Conservation (phyloP, 73 alveolate species). For the Paramecium pentaurelia region DNA sequence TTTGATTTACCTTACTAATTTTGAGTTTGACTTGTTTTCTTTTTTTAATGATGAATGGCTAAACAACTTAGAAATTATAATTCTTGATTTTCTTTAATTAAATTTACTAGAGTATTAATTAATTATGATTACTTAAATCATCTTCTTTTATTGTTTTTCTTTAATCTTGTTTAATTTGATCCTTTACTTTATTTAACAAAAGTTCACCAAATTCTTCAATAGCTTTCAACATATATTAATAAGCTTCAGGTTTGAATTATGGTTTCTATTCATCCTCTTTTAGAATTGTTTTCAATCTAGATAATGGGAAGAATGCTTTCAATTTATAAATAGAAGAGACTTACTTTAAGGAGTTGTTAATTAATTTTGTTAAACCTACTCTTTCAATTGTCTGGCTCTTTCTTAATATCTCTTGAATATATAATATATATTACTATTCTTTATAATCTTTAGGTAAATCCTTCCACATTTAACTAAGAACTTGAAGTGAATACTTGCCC, state of each 20-base stretch:
- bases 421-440: background rate
- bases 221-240: background rate
- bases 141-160: background rate
- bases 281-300: background rate
- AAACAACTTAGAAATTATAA: background rate
- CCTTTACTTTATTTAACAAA: background rate
- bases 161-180: background rate
- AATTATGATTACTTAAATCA: background rate
- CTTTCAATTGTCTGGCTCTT: background rate
- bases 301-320: background rate
- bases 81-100: background rate
- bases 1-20: background rate
- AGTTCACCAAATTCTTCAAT: background rate
- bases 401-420: constrained; percentile 24
- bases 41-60: background rate
- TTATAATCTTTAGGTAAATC: background rate
- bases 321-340: background rate
- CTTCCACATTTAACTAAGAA: background rate
- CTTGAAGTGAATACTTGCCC: background rate
- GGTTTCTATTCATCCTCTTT: background rate
- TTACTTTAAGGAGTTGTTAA: background rate
- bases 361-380: background rate
- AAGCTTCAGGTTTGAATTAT: background rate
- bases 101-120: background rate
- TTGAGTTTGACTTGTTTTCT: background rate